Evolutionary conservation across 768 basidiomycete species (phyloP).

Genomic region (Daedalea quercina): DNA sequence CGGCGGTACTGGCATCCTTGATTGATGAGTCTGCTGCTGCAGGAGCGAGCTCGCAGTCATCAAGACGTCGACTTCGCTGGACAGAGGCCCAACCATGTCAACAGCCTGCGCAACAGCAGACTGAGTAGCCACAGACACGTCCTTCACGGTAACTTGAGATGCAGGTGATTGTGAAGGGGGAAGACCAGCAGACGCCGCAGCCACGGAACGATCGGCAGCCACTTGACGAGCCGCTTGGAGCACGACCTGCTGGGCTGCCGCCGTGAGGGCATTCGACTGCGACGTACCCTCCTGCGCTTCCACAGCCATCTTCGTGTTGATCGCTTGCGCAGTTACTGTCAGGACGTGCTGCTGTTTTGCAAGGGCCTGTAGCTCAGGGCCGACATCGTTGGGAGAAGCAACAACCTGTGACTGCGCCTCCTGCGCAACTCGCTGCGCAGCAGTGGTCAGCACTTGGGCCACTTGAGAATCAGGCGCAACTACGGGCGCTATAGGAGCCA

Average conservation of each 20-base stretch:
- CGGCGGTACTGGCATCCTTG: neutral
- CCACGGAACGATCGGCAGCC: conserved; percentile 43
- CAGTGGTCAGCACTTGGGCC: conserved; percentile 69
- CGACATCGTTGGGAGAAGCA: conserved; percentile 39
- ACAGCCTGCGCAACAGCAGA: conserved; percentile 81
- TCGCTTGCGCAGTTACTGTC: conserved; percentile 63
- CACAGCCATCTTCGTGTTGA: conserved; percentile 62
- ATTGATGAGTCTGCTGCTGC: conserved; percentile 32
- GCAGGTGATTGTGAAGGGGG: conserved; percentile 19
- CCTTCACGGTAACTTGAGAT: conserved; percentile 46
- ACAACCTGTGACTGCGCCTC: conserved; percentile 66
- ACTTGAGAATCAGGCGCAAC: conserved; percentile 59
- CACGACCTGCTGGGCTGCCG: conserved; percentile 77
- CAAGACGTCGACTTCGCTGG: conserved; percentile 77
- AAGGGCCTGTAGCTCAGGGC: conserved; percentile 54
- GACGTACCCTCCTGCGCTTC: conserved; percentile 37
- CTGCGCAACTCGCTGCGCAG: conserved; percentile 72
- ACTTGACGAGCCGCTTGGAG: conserved; percentile 65
- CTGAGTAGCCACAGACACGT: conserved; percentile 57
- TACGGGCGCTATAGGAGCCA: conserved; percentile 27
- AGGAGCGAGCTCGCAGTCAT: conserved; percentile 57
- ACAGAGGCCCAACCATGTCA: conserved; percentile 62
- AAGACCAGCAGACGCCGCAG: conserved; percentile 36
- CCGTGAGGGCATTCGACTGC: conserved; percentile 52
- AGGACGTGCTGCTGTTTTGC: conserved; percentile 80